Evolutionary conservation across 192 early-diverging fungal species (phyloP).

Genomic region (Phycomyces nitens): DNA sequence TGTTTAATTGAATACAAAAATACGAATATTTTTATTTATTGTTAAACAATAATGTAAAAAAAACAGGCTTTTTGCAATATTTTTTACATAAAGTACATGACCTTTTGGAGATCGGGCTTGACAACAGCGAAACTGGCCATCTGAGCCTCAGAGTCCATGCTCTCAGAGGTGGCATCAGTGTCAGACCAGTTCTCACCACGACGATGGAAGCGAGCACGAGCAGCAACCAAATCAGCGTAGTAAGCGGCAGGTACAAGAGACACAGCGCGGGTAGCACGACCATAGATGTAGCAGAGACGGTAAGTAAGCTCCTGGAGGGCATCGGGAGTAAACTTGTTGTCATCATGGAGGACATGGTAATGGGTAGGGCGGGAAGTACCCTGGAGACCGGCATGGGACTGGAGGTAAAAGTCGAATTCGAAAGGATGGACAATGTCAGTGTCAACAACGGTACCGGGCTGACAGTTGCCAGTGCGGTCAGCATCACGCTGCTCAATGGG

Average conservation of each 20-base stretch:
- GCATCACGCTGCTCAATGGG: constrained; percentile 53
- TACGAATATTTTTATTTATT: too few species aligned
- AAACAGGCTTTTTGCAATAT: too few species aligned
- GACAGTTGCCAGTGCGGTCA: constrained; percentile 77
- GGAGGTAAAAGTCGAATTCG: constrained; percentile 87
- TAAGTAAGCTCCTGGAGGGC: constrained; percentile 84
- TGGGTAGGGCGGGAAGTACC: constrained; percentile 90
- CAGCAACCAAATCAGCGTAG: constrained; percentile 90
- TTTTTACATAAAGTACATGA: constrained; percentile 28
- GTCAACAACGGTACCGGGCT: constrained; percentile 81
- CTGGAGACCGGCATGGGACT: constrained; percentile 87
- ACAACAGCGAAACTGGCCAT: constrained; percentile 32
- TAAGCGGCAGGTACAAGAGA: constrained; percentile 88
- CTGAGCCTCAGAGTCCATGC: constrained; percentile 17
- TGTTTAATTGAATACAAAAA: too few species aligned
- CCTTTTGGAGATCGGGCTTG: constrained; percentile 37
- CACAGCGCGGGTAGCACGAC: constrained; percentile 82
- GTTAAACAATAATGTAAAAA: too few species aligned
- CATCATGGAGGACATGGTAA: constrained; percentile 89
- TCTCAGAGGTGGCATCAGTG: constrained; percentile 29
- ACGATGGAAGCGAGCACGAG: constrained; percentile 80
- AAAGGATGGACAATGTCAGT: constrained; percentile 69
- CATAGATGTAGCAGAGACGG: constrained; percentile 86
- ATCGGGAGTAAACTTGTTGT: constrained; percentile 77
- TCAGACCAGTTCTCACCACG: constrained; percentile 53